Evolutionary conservation across 805 yeast species (phyloP).

Genomic region (Candida chauliodis): DNA sequence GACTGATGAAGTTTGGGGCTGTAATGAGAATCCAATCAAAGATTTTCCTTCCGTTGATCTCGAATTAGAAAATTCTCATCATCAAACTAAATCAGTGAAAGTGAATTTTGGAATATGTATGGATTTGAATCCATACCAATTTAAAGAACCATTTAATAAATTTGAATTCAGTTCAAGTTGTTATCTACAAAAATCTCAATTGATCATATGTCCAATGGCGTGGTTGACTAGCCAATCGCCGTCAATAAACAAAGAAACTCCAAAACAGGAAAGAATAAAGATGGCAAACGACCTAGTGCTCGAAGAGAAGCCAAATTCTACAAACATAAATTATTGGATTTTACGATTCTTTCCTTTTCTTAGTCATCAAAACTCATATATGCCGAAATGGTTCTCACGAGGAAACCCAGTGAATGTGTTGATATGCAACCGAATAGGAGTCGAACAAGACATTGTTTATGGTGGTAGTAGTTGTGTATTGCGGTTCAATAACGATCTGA

Average conservation of each 20-base stretch:
- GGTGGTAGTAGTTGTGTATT: slow-evolving; percentile 60
- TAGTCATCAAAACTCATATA: slow-evolving; percentile 27
- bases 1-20: slow-evolving; percentile 81
- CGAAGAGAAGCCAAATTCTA: slow-evolving; percentile 34
- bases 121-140: slow-evolving; percentile 88
- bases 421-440: slow-evolving; percentile 70
- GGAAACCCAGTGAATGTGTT: slow-evolving; percentile 35
- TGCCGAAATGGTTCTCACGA: slow-evolving; percentile 19
- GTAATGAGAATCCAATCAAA: slow-evolving; percentile 55
- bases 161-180: slow-evolving; percentile 69
- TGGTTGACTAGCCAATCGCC: slow-evolving; percentile 67
- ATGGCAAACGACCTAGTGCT: background rate
- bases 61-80: slow-evolving; percentile 9
- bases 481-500: slow-evolving; percentile 40
- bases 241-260: slow-evolving; percentile 18
- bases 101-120: slow-evolving; percentile 83
- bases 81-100: slow-evolving; percentile 9
- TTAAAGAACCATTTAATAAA: slow-evolving; percentile 69
- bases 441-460: slow-evolving; percentile 65
- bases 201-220: slow-evolving; percentile 79
- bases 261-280: slow-evolving; percentile 4
- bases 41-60: slow-evolving; percentile 55
- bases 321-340: slow-evolving; percentile 71
- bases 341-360: slow-evolving; percentile 63
- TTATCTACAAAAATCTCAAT: slow-evolving; percentile 41